These are phyloP conservation scores for Dactylella cylindrospora DNA, from an alignment of 2,329 filamentous ascomycete species.

Conservation along the genomic window DNA sequence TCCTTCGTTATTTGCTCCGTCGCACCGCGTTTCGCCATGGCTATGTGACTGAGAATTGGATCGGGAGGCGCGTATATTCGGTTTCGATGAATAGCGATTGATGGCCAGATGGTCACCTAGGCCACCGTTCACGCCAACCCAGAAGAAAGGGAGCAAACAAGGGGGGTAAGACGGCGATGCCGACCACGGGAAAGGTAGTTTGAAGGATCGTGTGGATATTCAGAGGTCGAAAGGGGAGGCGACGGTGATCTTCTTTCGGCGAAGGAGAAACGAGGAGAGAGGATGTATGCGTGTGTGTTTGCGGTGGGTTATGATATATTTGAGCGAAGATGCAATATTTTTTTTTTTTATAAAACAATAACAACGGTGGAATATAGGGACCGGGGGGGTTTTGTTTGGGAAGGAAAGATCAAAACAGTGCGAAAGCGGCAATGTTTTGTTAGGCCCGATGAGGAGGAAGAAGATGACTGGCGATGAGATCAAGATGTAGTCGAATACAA, in stretches of 20 bases:
- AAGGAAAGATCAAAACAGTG: too few species aligned
- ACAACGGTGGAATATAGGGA: too few species aligned
- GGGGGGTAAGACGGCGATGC: slow-evolving; percentile 3
- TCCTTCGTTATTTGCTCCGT: slow-evolving; percentile 44
- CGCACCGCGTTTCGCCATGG: slow-evolving; percentile 42
- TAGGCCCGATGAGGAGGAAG: neutral
- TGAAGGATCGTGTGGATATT: neutral
- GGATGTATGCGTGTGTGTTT: too few species aligned
- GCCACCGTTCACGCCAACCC: too few species aligned
- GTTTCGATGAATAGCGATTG: too few species aligned
- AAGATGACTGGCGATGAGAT: slow-evolving; percentile 2
- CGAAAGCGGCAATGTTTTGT: too few species aligned
- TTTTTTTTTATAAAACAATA: too few species aligned
- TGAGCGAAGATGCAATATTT: too few species aligned
- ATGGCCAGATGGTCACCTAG: neutral
- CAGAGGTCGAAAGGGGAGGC: neutral
- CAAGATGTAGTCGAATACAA: slow-evolving; percentile 1
- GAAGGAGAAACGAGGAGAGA: neutral
- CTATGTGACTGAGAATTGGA: neutral
- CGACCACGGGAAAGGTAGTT: neutral
- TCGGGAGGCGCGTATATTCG: too few species aligned
- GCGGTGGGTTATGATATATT: too few species aligned
- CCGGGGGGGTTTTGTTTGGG: too few species aligned
- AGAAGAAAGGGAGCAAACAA: neutral
- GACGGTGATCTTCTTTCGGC: neutral